Evolutionary conservation across 371 early-diverging fungal genomes (phyloP), one percentile per base, ranked within the genome.

Genomic region (Dentiscutata heterogama): DNA sequence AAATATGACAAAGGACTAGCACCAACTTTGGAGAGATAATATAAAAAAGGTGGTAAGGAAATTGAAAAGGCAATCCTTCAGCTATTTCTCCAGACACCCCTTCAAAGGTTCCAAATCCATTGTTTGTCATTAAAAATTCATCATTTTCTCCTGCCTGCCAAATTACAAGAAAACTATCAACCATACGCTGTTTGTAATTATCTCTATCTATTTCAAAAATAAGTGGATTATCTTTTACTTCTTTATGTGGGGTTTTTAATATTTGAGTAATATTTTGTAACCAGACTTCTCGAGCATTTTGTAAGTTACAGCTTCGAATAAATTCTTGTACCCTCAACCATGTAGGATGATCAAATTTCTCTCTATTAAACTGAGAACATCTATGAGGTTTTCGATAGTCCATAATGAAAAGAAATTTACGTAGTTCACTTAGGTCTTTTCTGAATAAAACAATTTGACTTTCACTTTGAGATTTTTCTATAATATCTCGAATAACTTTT

Each of bases 1-100:
- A 31, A 73, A 20, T 3, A 77, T 22, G n/a, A n/a, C 77, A 77
- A 22, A 77, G 77, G 46, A 77, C 77, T 42, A 77, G 61, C 77
- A 42, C 77, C 42, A 77, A 61, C 77, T 77, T 77, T 77, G 77
- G 77, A 77, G 77, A 77, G 39, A 77, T 77, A 27, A 77, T 63
- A 39, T 77, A 77, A 77, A 77, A 77, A 11, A 7, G 42, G 61
- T 77, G 77, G 53, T 61, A 77, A 25, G 77, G 63, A 77, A 31
- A 77, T 61, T 77, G 77, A 61, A 61, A 60, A 20, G 77, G 77
- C 0, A 56, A 31, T 16, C 14, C n/a, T 42, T 16, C 20, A 10
- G 3, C 16, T 18, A 61, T 2, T 16, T 13, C 18, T 2, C 42
- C 63, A 42, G 27, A 14, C 10, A 61, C 5, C 42, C 77, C 77